Evolutionary conservation across 768 basidiomycete species (phyloP).

Genomic region (Lanmaoa rubissima): DNA sequence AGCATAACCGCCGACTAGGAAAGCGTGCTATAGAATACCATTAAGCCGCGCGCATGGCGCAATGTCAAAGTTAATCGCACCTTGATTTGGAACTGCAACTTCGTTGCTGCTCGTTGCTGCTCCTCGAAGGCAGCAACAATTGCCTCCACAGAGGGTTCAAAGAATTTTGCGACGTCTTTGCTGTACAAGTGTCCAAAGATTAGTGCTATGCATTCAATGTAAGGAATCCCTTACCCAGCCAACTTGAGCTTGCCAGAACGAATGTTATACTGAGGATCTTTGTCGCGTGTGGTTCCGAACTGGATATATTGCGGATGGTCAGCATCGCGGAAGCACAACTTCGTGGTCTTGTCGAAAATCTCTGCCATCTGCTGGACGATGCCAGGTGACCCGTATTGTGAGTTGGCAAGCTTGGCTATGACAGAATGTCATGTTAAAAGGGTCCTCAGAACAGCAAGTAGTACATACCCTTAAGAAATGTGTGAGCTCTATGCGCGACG

Average conservation of each 20-base stretch:
- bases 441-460: background rate
- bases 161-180: constrained; percentile 37
- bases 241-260: constrained; percentile 38
- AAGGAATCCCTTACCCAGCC: constrained; percentile 30
- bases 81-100: constrained; percentile 28
- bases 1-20: constrained; percentile 53
- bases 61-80: background rate
- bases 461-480: constrained; percentile 28
- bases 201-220: background rate
- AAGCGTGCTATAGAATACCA: constrained; percentile 29
- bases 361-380: constrained; percentile 34
- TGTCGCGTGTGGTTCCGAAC: constrained; percentile 38
- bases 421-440: background rate
- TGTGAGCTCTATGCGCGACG: constrained; percentile 31
- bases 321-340: constrained; percentile 39
- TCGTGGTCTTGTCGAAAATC: constrained; percentile 36
- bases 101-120: constrained; percentile 22
- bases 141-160: constrained; percentile 41
- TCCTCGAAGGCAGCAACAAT: constrained; percentile 35
- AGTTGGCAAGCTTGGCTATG: constrained; percentile 30
- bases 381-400: constrained; percentile 27
- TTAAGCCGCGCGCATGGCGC: background rate
- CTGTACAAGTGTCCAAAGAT: constrained; percentile 15
- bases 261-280: constrained; percentile 35
- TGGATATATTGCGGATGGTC: constrained; percentile 36